Evolutionary conservation across 306 rosid genomes (phyloP).

Genomic region (Vigna angularis): DNA sequence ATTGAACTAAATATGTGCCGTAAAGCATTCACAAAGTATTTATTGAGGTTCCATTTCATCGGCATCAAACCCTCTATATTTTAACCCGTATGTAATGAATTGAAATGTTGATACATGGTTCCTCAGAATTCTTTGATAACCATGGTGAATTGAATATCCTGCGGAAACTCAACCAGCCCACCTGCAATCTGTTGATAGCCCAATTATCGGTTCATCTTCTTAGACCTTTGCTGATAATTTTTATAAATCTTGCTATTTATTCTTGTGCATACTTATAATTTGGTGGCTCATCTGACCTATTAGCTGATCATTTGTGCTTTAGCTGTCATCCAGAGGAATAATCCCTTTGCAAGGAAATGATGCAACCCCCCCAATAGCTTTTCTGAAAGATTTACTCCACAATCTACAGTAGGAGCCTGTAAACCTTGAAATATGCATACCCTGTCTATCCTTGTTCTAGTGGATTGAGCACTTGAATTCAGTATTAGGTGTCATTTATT

Average conservation of each 20-base stretch:
- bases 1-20: conserved; percentile 5
- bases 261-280: conserved; percentile 21
- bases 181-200: conserved; percentile 20
- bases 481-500: conserved; percentile 5
- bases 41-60: conserved; percentile 34
- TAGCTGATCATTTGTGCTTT: conserved; percentile 2
- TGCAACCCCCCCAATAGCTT: neutral
- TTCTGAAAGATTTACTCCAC: conserved; percentile 16
- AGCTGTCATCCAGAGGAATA: conserved; percentile 26
- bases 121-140: conserved; percentile 29
- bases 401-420: conserved; percentile 23
- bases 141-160: conserved; percentile 1
- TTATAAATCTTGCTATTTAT: neutral
- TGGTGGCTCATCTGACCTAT: conserved; percentile 23
- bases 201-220: conserved; percentile 27
- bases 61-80: conserved; percentile 2
- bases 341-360: conserved; percentile 21
- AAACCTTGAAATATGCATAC: conserved; percentile 4
- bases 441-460: neutral
- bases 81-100: conserved; percentile 27
- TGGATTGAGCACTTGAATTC: conserved; percentile 31
- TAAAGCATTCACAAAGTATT: conserved; percentile 8
- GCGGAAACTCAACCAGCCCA: conserved; percentile 3
- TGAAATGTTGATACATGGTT: conserved; percentile 9
- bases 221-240: conserved; percentile 8